These are phyloP conservation scores for Drosera capensis DNA, from an alignment of 148 eudicot species.

Conservation along the genomic window DNA sequence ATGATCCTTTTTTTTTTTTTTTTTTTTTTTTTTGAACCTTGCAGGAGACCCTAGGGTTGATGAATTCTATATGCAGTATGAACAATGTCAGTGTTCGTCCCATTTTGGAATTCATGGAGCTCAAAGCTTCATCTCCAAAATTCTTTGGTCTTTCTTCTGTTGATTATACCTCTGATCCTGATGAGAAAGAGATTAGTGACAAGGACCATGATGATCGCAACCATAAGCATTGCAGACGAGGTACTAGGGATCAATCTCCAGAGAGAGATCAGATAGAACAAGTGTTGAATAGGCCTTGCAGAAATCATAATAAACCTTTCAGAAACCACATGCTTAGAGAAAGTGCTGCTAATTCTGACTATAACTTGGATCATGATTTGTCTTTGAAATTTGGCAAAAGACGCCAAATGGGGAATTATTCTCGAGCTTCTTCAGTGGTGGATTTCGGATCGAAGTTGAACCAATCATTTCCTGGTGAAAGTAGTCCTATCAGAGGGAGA, in stretches of 20 bases:
- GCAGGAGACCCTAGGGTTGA: too few species aligned
- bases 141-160: constrained; percentile 44
- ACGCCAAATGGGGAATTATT: constrained; percentile 25
- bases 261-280: constrained; percentile 54
- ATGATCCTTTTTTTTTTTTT: too few species aligned
- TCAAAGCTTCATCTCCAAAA: constrained; percentile 36
- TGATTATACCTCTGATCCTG: constrained; percentile 56
- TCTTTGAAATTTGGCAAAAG: constrained; percentile 44
- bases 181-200: constrained; percentile 85
- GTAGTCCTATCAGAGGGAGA: constrained; percentile 56
- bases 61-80: background rate
- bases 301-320: constrained; percentile 59
- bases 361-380: constrained; percentile 32
- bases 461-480: constrained; percentile 33
- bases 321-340: constrained; percentile 39
- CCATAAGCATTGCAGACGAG: constrained; percentile 91
- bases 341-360: constrained; percentile 37
- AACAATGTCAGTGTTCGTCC: background rate
- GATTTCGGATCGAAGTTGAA: constrained; percentile 20
- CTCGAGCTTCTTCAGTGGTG: constrained; percentile 22
- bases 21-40: too few species aligned
- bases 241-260: constrained; percentile 48
- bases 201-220: constrained; percentile 98
- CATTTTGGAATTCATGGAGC: constrained; percentile 31
- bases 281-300: constrained; percentile 42